Evolutionary conservation across 2,329 filamentous ascomycete species (phyloP), one percentile per base, ranked within the genome.

Genomic region (Chaetomium olivaceum): DNA sequence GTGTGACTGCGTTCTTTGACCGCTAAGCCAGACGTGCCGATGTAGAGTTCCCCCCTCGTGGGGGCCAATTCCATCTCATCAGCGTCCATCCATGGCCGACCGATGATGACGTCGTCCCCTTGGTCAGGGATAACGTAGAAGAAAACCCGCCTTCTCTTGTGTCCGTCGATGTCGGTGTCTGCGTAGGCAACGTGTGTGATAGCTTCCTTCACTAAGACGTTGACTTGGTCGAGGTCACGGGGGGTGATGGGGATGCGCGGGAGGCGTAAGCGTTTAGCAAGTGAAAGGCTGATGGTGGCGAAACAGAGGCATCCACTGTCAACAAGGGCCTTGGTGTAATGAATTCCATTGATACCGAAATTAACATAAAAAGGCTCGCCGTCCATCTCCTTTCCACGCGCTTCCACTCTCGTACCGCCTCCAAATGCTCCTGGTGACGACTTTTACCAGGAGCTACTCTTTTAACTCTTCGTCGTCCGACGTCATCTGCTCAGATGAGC

Each of bases 371-470:
- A 19, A 12, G 46, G 46, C 9, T 23, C 3, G 4, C 48, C 19
- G 27, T 61, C 58, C 23, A 58, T 58, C 56, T 58, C 1, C 21
- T 27, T 27, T 58, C 39, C 12, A 29, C 36, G 14, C 29, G 6
- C 56, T 58, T 58, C 56, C 16, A 61, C 23, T 19, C 46, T 29
- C 4, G 12, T n/a, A 36, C 25, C 2, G 48, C 48, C 58, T 61
- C 58, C 19, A 12, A 52, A 19, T 61, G 19, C 56, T 29, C 39
- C 56, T 58, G 19, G 11, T 11, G 0, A 48, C 25, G 36, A 58
- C 39, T 58, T 58, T 14, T 2, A 9, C 39, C 23, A 58, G 56
- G 54, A 48, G 56, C 56, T 58, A 58, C 5, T 58, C 36, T 46
- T 54, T 52, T 52, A 21, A 23, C n/a, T n/a, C n/a, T n/a, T n/a